A percentile compares a stretch with the other conserved stretches of the same genome.
These are phyloP conservation scores for Aspergillus sp. DNA, from an alignment of 2,329 filamentous ascomycete species.

Conservation along the genomic window DNA sequence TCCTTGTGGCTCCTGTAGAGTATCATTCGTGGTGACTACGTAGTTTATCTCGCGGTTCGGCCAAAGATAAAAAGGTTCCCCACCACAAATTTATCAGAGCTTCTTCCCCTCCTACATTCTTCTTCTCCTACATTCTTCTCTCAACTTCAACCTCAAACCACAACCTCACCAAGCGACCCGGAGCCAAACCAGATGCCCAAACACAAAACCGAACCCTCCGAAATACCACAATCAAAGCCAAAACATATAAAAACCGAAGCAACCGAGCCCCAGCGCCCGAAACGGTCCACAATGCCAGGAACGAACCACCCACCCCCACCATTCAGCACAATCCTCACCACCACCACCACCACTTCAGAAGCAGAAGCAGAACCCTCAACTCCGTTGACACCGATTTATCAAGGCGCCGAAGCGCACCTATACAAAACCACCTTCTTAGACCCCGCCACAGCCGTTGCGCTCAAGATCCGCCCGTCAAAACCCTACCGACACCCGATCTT, in stretches of 20 bases:
- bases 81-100: slow-evolving; percentile 9
- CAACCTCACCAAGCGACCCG: neutral
- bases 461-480: slow-evolving; percentile 91
- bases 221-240: neutral
- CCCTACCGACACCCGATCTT: slow-evolving; percentile 88
- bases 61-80: neutral
- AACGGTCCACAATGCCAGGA: neutral
- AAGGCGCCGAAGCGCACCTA: slow-evolving; percentile 93
- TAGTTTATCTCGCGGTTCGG: neutral
- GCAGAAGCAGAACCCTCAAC: slow-evolving; percentile 51
- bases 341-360: slow-evolving; percentile 54
- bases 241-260: neutral
- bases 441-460: slow-evolving; percentile 67
- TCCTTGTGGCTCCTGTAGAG: too few relatives aligned
- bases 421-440: slow-evolving; percentile 82
- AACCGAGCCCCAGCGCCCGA: neutral
- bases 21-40: too few relatives aligned
- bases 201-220: neutral
- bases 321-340: slow-evolving; percentile 23
- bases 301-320: neutral
- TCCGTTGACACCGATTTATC: slow-evolving; percentile 71
- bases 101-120: neutral
- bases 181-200: neutral
- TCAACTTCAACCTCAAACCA: neutral
- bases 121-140: neutral